Evolutionary conservation across 139 green algal species (phyloP).

Genomic region (Chlorella ohadii): DNA sequence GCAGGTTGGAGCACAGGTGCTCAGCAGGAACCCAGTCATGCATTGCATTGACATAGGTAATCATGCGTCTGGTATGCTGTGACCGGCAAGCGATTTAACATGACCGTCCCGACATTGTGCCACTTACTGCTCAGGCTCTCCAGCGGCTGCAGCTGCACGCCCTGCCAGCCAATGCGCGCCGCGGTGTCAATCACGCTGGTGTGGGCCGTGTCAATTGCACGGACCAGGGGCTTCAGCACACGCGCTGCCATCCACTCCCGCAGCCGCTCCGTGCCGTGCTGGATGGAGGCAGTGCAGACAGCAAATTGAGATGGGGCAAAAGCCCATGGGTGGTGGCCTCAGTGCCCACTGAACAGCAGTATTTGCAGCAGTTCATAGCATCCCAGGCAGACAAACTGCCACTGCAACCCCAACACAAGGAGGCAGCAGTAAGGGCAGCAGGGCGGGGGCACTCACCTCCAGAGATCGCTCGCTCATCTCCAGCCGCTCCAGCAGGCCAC

Average conservation of each 20-base stretch:
- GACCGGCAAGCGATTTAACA: too few species aligned
- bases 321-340: too few species aligned
- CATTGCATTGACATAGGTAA: background rate
- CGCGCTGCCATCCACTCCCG: constrained; percentile 71
- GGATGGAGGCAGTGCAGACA: too few species aligned
- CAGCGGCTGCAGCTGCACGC: constrained; percentile 50
- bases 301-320: too few species aligned
- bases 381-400: too few species aligned
- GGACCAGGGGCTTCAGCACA: constrained; percentile 71
- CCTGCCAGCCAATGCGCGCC: constrained; percentile 36
- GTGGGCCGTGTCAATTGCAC: constrained; percentile 48
- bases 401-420: too few species aligned
- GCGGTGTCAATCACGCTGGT: constrained; percentile 44
- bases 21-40: background rate
- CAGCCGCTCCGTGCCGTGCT: constrained; percentile 69
- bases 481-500: constrained; percentile 45
- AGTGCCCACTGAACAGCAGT: too few species aligned
- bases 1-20: too few species aligned
- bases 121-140: background rate
- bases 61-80: too few species aligned
- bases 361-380: too few species aligned
- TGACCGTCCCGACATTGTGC: too few species aligned
- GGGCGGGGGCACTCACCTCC: constrained; percentile 21
- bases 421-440: background rate
- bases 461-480: constrained; percentile 31